phyloP scores from a whole-genome alignment of 805 yeast genomes.

The Isabelozyma pseudorhagii region DNA sequence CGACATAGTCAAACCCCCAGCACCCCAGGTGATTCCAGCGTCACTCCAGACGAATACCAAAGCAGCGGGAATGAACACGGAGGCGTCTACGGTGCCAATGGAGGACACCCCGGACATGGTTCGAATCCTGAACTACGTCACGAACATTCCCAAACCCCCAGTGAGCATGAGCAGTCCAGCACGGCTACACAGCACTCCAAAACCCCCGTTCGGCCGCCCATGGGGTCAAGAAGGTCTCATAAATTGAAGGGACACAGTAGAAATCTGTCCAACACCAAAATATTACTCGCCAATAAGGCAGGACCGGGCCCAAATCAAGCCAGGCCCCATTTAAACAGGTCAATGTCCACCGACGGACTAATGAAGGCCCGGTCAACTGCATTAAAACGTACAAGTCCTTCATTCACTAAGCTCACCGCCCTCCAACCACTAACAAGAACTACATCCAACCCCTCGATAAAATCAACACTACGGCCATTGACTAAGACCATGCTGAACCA shows the following conservation, averaged over 20 bases:
- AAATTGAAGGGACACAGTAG: constrained; percentile 17
- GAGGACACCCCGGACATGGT: too few species aligned
- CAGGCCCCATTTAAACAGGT: constrained; percentile 33
- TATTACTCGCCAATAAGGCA: constrained; percentile 7
- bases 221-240: not conserved
- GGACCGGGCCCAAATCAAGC: constrained; percentile 4
- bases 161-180: not conserved
- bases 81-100: too few species aligned
- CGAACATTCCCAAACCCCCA: not conserved
- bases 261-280: constrained; percentile 26
- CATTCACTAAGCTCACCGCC: constrained; percentile 29
- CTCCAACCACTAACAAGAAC: constrained; percentile 38
- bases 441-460: constrained; percentile 24
- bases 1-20: too few species aligned
- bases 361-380: constrained; percentile 18
- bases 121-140: not conserved
- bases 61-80: too few species aligned
- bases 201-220: not conserved
- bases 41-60: too few species aligned
- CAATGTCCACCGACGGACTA: constrained; percentile 41
- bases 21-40: too few species aligned
- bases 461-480: constrained; percentile 10
- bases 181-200: not conserved
- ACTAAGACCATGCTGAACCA: constrained; percentile 13
- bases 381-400: constrained; percentile 31